A percentile compares a stretch with the other conserved stretches of the same genome.
Evolutionary conservation across 2,329 filamentous ascomycete genomes (phyloP).

Genomic region (Colletotrichum simmondsii): DNA sequence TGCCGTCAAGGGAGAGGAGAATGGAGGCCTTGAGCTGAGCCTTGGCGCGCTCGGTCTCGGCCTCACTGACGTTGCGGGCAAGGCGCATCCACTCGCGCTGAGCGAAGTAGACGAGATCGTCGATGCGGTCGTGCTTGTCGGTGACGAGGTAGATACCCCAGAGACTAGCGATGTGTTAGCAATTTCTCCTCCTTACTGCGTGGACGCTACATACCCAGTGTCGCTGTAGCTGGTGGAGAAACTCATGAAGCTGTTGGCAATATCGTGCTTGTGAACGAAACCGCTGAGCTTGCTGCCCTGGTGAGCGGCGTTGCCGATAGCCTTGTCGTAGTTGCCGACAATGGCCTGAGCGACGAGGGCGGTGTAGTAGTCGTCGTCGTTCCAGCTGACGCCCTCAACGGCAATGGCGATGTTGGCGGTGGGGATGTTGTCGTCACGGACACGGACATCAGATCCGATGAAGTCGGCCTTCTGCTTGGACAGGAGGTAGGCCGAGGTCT

Average conservation of each 20-base stretch:
- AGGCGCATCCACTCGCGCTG: constrained; percentile 98
- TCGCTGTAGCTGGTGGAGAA: constrained; percentile 99
- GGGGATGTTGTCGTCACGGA: constrained; percentile 95
- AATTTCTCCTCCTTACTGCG: constrained; percentile 38
- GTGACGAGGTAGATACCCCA: constrained; percentile 99
- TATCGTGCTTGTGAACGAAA: constrained; percentile 91
- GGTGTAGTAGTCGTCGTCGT: constrained; percentile 98
- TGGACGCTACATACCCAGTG: constrained; percentile 78
- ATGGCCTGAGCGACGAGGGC: constrained; percentile 97
- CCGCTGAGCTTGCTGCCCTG: constrained; percentile 98
- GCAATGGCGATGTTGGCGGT: constrained; percentile 98
- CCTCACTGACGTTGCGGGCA: constrained; percentile 85
- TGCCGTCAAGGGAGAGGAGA: constrained; percentile 95
- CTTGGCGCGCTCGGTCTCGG: constrained; percentile 98
- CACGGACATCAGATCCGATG: constrained; percentile 93
- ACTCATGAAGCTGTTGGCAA: constrained; percentile 99
- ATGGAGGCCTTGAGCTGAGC: constrained; percentile 99
- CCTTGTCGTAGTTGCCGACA: constrained; percentile 99
- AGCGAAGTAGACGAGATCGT: constrained; percentile 98
- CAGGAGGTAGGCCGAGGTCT: constrained; percentile 78
- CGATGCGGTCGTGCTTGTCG: constrained; percentile 86
- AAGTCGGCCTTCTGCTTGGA: constrained; percentile 94
- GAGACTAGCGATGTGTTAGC: constrained; percentile 70
- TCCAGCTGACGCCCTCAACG: constrained; percentile 99
- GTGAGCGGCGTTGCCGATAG: constrained; percentile 96